Evolutionary conservation across 371 early-diverging fungal genomes (phyloP).

Genomic region (Mycotypha africana): DNA sequence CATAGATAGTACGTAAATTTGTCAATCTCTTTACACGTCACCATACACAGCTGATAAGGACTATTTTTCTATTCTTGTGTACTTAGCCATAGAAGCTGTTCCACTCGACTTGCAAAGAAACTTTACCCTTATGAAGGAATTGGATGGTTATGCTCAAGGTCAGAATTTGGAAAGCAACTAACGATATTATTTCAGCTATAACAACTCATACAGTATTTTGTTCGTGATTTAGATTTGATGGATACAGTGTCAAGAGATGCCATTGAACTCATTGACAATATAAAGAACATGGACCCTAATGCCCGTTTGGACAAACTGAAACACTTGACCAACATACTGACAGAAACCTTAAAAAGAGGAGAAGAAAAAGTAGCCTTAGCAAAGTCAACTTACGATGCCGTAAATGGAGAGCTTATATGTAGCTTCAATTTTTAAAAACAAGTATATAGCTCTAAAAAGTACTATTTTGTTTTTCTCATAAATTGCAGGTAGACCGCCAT

Average conservation of each 20-base stretch:
- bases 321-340: conserved; percentile 50
- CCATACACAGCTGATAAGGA: no score
- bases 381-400: conserved; percentile 83
- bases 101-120: conserved; percentile 87
- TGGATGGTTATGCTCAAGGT: conserved; percentile 88
- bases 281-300: conserved; percentile 40
- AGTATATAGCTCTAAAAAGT: background rate
- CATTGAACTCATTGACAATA: conserved; percentile 46
- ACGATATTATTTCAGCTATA: no score
- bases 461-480: no score
- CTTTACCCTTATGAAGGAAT: conserved; percentile 84
- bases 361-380: conserved; percentile 89
- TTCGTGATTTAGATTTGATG: conserved; percentile 56
- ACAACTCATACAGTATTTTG: no score
- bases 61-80: no score
- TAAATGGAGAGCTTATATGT: conserved; percentile 20
- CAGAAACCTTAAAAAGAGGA: conserved; percentile 73
- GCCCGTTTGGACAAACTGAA: conserved; percentile 54
- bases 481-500: conserved; percentile 25
- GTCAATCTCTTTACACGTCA: no score
- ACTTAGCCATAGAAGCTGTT: conserved; percentile 77
- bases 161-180: conserved; percentile 30
- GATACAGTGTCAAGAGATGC: conserved; percentile 51
- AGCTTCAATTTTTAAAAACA: background rate
- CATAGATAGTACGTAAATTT: conserved; percentile 76